Conservation (phyloP, 2,329 filamentous ascomycete species). For the Ophiostoma angusticollis region DNA sequence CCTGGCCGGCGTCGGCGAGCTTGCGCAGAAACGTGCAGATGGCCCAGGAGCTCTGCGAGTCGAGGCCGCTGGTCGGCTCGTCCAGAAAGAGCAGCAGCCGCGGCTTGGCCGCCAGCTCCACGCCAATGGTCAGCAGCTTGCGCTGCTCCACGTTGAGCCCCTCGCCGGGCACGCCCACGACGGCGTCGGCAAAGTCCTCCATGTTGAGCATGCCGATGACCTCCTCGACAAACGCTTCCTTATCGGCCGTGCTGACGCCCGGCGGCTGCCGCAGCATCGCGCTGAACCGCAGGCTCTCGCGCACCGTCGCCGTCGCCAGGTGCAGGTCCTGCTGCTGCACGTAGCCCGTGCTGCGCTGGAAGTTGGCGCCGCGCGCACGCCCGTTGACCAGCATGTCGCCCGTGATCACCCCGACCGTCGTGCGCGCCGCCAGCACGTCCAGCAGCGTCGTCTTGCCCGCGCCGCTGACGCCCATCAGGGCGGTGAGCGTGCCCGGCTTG, state of each 20-base stretch:
- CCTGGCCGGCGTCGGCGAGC: slow-evolving; percentile 29
- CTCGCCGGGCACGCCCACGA: slow-evolving; percentile 83
- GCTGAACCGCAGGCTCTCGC: slow-evolving; percentile 78
- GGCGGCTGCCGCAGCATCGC: slow-evolving; percentile 75
- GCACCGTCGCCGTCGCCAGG: slow-evolving; percentile 69
- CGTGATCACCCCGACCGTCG: slow-evolving; percentile 76
- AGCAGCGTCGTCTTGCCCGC: slow-evolving; percentile 91
- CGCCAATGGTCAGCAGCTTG: slow-evolving; percentile 73
- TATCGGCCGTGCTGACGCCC: slow-evolving; percentile 59
- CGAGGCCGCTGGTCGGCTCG: slow-evolving; percentile 48
- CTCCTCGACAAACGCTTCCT: slow-evolving; percentile 76
- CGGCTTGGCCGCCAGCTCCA: slow-evolving; percentile 90
- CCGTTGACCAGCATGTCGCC: slow-evolving; percentile 65
- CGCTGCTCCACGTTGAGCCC: slow-evolving; percentile 62
- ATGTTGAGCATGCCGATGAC: slow-evolving; percentile 86
- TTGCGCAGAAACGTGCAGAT: slow-evolving; percentile 51
- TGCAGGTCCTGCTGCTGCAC: slow-evolving; percentile 91
- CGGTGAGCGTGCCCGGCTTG: slow-evolving; percentile 80
- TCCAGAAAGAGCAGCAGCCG: slow-evolving; percentile 48
- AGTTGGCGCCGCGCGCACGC: slow-evolving; percentile 59
- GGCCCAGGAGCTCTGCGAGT: slow-evolving; percentile 50
- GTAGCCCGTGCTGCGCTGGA: slow-evolving; percentile 86
- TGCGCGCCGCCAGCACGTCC: slow-evolving; percentile 73
- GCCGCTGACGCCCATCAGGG: slow-evolving; percentile 81
- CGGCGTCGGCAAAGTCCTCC: slow-evolving; percentile 77